These are phyloP conservation scores for Colletotrichum brevisporum DNA, from an alignment of 2,329 filamentous ascomycete species.

Conservation along the genomic window DNA sequence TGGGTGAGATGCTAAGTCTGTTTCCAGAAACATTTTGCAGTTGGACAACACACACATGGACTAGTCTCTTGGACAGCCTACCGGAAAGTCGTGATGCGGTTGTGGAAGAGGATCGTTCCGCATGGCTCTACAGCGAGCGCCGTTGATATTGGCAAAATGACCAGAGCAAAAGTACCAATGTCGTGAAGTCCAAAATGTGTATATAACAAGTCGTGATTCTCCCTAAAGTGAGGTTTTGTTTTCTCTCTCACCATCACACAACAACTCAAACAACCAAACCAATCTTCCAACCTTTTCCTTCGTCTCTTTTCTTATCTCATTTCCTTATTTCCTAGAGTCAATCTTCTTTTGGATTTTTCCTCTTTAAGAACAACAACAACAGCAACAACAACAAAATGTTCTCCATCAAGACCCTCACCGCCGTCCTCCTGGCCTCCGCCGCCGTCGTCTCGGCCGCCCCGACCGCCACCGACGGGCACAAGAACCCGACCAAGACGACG, in stretches of 20 bases:
- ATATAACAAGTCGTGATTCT: background rate
- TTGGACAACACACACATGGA: background rate
- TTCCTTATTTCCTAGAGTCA: constrained; percentile 18
- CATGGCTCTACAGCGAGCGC: constrained; percentile 27
- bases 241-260: constrained; percentile 25
- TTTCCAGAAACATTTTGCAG: background rate
- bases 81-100: background rate
- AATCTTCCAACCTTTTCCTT: constrained; percentile 19
- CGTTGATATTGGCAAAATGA: background rate
- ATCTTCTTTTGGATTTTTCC: constrained; percentile 6
- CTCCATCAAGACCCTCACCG: constrained; percentile 47
- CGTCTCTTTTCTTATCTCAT: constrained; percentile 26
- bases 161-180: background rate
- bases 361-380: background rate
- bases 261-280: background rate
- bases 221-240: background rate
- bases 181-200: background rate
- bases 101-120: constrained; percentile 30
- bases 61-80: background rate
- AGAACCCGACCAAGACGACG: constrained; percentile 50
- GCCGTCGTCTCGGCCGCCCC: constrained; percentile 49
- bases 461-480: constrained; percentile 49
- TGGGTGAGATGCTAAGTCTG: background rate
- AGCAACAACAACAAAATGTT: constrained; percentile 47
- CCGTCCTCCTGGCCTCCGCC: constrained; percentile 46